Evolutionary conservation across 257 asterid genomes (phyloP), one percentile per base, ranked within the genome.

Genomic region (Lithospermum erythrorhizon): DNA sequence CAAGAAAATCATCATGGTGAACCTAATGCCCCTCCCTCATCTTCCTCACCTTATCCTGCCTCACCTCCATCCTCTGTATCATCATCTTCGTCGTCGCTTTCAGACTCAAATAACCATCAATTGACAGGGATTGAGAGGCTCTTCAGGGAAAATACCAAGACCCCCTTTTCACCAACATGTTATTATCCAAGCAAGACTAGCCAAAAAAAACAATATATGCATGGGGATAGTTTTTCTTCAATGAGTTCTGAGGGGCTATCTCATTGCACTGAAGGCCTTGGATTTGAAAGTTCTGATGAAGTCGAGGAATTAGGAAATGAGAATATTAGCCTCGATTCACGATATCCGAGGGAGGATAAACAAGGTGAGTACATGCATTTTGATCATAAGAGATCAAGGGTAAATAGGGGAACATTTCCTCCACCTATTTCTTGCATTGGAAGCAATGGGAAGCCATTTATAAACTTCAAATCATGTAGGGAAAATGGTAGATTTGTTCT

Each of bases 401-500:
- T 21, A 3, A 22, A 7, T 24, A 52, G 35, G 59, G 72, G 81
- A 60, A 35, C 73, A 24, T 74, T 83, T 64, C 98, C 96, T 6
- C 98, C 98, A 4, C 98, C 98, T 0, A 83, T 91, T 41, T 78
- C 96, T 51, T 74, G 85, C 61, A 83, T 90, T 58, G 95, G 97
- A 6, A 76, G 81, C 62, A 82, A 76, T 53, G 94, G 97, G 53
- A 81, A 77, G 75, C 96, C 94, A 0, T 82, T 82, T 81, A 89
- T 85, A 59, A 75, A 70, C 48, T 78, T 83, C 19, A 83, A 74
- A 60, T 79, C 95, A 5, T 73, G 62, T 21, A 76, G 91, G 57
- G 72, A 81, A 68, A 81, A 86, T 53, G 98, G 98, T 11, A 78
- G 96, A 65, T 79, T 91, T 60, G 78, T 88, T 62, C 94, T 91